Conservation (phyloP, 345 rosid genomes). For the Theobroma cacao region DNA sequence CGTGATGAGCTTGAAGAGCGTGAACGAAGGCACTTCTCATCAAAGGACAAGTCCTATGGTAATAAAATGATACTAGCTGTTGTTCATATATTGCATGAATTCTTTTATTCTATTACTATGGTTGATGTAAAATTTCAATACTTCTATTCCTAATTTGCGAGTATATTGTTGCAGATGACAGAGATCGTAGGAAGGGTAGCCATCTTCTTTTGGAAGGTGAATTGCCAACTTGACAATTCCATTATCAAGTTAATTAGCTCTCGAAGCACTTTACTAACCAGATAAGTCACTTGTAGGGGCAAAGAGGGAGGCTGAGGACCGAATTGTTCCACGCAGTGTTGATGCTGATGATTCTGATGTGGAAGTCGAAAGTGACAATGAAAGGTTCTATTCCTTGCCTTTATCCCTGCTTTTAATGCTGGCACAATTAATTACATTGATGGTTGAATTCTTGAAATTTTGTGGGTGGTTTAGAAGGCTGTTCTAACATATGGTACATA, state of each 20-base stretch:
- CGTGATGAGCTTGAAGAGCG: slow-evolving; percentile 90
- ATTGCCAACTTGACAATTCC: neutral
- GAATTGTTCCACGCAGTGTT: slow-evolving; percentile 70
- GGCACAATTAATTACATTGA: neutral
- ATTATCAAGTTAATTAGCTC: neutral
- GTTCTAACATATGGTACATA: neutral
- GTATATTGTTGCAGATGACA: slow-evolving; percentile 58
- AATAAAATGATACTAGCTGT: neutral
- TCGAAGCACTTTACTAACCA: slow-evolving; percentile 25
- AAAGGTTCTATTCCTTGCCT: slow-evolving; percentile 41
- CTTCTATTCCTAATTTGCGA: neutral
- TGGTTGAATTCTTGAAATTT: neutral
- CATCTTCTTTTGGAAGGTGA: slow-evolving; percentile 82
- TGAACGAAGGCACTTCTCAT: slow-evolving; percentile 86
- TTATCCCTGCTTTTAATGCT: neutral
- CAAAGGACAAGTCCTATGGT: slow-evolving; percentile 81
- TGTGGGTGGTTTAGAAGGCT: neutral
- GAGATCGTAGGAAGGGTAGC: slow-evolving; percentile 77
- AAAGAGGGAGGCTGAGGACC: slow-evolving; percentile 80
- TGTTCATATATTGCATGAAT: neutral
- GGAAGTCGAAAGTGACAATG: slow-evolving; percentile 64
- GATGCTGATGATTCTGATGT: slow-evolving; percentile 99
- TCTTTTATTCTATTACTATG: neutral
- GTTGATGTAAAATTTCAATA: neutral
- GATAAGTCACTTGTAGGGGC: slow-evolving; percentile 37